Evolutionary conservation across 2,329 filamentous ascomycete species (phyloP).

Genomic region (Phyllosticta citribraziliensis): DNA sequence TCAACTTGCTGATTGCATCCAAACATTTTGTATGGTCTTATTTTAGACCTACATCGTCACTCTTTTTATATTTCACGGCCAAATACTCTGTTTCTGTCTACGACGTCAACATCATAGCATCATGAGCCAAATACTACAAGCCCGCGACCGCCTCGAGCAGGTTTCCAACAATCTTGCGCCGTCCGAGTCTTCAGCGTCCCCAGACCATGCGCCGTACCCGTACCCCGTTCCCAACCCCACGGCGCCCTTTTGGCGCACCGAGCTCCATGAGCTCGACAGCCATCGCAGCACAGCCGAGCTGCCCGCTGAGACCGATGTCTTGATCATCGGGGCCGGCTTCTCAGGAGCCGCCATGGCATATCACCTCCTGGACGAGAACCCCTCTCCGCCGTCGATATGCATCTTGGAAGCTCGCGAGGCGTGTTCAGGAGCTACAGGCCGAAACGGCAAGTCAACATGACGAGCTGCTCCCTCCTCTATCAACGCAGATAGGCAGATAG

Average conservation of each 20-base stretch:
- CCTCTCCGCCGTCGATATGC: slow-evolving; percentile 12
- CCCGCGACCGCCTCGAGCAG: not conserved
- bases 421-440: slow-evolving; percentile 18
- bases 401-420: slow-evolving; percentile 18
- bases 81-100: not conserved
- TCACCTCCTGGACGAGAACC: slow-evolving; percentile 16
- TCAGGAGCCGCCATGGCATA: slow-evolving; percentile 23
- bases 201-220: slow-evolving; percentile 7
- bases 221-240: slow-evolving; percentile 23
- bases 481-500: not conserved
- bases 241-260: slow-evolving; percentile 27
- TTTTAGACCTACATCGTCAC: not conserved
- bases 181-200: not conserved
- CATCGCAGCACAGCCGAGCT: slow-evolving; percentile 21
- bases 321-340: slow-evolving; percentile 27
- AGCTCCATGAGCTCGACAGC: slow-evolving; percentile 20
- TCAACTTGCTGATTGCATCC: not conserved
- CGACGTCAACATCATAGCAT: not conserved
- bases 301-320: slow-evolving; percentile 21
- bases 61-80: not conserved
- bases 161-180: not conserved
- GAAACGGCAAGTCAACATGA: slow-evolving; percentile 20
- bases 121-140: not conserved
- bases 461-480: not conserved
- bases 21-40: not conserved